Percentiles rank a stretch among this genome's conserved stretches.
Evolutionary conservation across 2,329 filamentous ascomycete species (phyloP).

Genomic region (Coniochaeta sp.): DNA sequence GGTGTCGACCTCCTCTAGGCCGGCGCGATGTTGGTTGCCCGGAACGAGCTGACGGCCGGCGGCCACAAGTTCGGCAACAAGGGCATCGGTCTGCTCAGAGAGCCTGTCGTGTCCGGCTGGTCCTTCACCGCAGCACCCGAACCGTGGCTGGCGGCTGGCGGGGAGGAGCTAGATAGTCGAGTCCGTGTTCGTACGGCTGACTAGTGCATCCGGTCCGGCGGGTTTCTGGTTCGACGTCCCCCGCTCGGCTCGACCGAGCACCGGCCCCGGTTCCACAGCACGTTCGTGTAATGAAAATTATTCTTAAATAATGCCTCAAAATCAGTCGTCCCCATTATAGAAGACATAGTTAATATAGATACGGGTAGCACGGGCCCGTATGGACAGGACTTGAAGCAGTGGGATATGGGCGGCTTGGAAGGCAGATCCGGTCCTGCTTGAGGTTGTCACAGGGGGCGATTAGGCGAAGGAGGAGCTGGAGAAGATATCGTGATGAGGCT

Average conservation of each 20-base stretch:
- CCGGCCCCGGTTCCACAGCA: neutral
- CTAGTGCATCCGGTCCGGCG: neutral
- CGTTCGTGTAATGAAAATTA: too few relatives aligned
- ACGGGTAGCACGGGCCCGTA: neutral
- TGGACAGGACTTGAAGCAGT: neutral
- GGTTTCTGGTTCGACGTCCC: neutral
- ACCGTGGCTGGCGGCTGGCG: too few relatives aligned
- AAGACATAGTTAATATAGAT: too few relatives aligned
- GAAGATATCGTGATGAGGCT: neutral
- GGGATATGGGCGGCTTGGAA: neutral
- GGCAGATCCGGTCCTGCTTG: neutral
- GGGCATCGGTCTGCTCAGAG: neutral
- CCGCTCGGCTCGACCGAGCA: neutral
- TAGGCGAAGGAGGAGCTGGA: neutral
- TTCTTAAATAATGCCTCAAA: too few relatives aligned
- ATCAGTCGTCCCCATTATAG: too few relatives aligned
- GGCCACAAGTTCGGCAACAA: neutral
- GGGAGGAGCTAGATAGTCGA: neutral
- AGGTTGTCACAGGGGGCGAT: neutral
- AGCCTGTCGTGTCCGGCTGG: neutral
- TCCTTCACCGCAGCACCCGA: too few relatives aligned
- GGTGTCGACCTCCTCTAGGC: neutral
- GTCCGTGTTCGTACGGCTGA: neutral
- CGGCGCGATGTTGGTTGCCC: neutral
- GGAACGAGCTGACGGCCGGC: neutral